Evolutionary conservation across 139 green algal genomes (phyloP).

Genomic region (Chlorella vulgaris): DNA sequence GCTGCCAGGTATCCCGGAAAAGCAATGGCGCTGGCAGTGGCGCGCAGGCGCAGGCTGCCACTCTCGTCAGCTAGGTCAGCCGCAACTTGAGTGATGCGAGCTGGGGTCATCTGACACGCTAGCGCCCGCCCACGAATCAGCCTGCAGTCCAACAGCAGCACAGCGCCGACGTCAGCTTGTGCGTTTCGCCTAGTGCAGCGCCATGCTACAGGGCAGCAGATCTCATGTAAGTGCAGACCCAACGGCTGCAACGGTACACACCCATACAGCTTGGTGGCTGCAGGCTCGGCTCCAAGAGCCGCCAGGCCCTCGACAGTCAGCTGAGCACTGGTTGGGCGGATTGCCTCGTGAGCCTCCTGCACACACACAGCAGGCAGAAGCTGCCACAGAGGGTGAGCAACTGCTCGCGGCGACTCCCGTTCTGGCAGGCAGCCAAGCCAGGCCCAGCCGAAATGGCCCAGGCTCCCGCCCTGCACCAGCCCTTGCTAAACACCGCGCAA

Average conservation of each 20-base stretch:
- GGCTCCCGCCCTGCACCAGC: too few relatives aligned
- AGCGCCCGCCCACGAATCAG: constrained; percentile 86
- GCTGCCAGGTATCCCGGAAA: constrained; percentile 64
- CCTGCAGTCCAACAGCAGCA: background rate
- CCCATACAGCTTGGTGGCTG: constrained; percentile 72
- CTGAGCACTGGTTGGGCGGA: constrained; percentile 78
- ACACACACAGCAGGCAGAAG: background rate
- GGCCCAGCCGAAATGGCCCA: too few relatives aligned
- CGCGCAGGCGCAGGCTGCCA: constrained; percentile 51
- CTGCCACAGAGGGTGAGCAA: background rate
- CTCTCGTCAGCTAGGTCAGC: constrained; percentile 53
- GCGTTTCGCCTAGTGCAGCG: too few relatives aligned
- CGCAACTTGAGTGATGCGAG: constrained; percentile 30
- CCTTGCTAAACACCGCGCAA: too few relatives aligned
- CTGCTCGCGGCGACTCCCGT: too few relatives aligned
- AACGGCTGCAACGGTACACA: background rate
- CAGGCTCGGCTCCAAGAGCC: constrained; percentile 29
- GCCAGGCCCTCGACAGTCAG: constrained; percentile 17
- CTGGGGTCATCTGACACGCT: constrained; percentile 69
- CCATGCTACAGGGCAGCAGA: too few relatives aligned
- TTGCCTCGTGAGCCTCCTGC: constrained; percentile 96
- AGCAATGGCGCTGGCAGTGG: constrained; percentile 45
- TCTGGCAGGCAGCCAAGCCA: too few relatives aligned
- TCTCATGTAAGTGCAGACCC: too few relatives aligned
- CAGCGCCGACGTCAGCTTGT: too few relatives aligned